Base-by-base conservation (phyloP, 2,329 filamentous ascomycete species). In the Fusarium sulawesiense region DNA sequence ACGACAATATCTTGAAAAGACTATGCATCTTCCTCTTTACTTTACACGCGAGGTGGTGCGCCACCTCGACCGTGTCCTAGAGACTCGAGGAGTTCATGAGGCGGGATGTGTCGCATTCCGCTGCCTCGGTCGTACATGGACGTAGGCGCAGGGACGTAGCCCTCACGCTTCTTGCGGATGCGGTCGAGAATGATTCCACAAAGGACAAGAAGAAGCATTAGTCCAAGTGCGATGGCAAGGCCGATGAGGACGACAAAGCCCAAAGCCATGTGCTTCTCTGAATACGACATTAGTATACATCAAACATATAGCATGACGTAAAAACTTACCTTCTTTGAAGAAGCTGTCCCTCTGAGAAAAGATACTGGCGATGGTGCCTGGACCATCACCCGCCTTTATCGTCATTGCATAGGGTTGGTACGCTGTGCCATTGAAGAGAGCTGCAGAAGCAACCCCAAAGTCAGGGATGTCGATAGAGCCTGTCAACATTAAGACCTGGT, bases 371-470 rank as follows among this genome's bases (percentile, higher is more conserved):
- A 99, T 88, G 74, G 89, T 94, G 50, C 94, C 93, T 13, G 88
- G 83, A 14, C 85, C 84, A 62, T 89, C 89, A 74, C 89, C 85
- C 14, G 86, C 81, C 62, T 86, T 91, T 47, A 89, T 91, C 3
- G 94, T 92, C 44, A 99, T 86, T 42, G 93, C 87, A 78, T 95
- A 97, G 1, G 96, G 95, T 54, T 85, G 85, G 77, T 95, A 89
- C 4, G 84, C 82, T 13, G 90, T 93, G 74, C 96, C 96, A 76
- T 98, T 93, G 83, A 92, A 99, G 29, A 98, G 83, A 10, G 91
- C 95, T 11, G 93, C 94, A 16, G 95, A 97, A 8, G 92, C 93
- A 60, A 90, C 91, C 62, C 95, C 94, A 76, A 94, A 94, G 50
- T 83, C 83, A 0, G 91, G 88, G 20, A 98, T 85, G 70, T 89